A percentile compares a stretch with the other conserved stretches of the same genome.
Conservation (phyloP, 1,284 basidiomycete genomes). For the Anthracocystis setariae region DNA sequence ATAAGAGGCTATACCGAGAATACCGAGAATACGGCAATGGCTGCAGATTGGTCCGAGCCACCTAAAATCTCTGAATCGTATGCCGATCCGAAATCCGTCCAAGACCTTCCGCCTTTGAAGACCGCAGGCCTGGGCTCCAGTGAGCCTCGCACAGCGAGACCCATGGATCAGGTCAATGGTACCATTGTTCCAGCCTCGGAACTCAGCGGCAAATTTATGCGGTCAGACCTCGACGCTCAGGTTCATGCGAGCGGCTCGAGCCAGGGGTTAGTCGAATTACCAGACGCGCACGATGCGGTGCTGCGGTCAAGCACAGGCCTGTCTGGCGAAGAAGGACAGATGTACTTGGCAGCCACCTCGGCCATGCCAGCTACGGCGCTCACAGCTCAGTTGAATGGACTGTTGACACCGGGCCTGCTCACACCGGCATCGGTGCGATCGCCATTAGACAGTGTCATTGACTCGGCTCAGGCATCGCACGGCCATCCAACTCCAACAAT, state of each 20-base stretch:
- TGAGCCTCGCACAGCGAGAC: neutral
- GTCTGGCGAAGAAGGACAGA: conserved; percentile 26
- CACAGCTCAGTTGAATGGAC: conserved; percentile 12
- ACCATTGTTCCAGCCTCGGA: conserved; percentile 17
- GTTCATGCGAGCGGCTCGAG: neutral
- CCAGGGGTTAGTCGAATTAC: neutral
- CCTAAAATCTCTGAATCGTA: neutral
- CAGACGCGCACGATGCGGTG: neutral
- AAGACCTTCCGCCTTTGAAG: conserved; percentile 18
- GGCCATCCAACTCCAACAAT: conserved; percentile 32
- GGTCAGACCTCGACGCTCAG: conserved; percentile 18
- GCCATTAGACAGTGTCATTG: conserved; percentile 30
- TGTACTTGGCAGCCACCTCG: conserved; percentile 33
- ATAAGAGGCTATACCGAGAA: conserved; percentile 7
- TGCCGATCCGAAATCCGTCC: neutral
- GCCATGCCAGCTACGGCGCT: conserved; percentile 17
- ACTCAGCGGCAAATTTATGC: neutral
- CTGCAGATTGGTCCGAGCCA: neutral
- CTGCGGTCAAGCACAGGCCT: conserved; percentile 19
- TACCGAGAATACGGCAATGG: conserved; percentile 5
- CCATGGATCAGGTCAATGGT: conserved; percentile 13
- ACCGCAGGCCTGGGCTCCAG: conserved; percentile 4
- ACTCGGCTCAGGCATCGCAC: conserved; percentile 42
- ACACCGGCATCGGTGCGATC: conserved; percentile 30
- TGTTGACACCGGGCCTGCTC: conserved; percentile 24